Base-by-base conservation (phyloP, 768 basidiomycete species). In the Podaxis rugospora region DNA sequence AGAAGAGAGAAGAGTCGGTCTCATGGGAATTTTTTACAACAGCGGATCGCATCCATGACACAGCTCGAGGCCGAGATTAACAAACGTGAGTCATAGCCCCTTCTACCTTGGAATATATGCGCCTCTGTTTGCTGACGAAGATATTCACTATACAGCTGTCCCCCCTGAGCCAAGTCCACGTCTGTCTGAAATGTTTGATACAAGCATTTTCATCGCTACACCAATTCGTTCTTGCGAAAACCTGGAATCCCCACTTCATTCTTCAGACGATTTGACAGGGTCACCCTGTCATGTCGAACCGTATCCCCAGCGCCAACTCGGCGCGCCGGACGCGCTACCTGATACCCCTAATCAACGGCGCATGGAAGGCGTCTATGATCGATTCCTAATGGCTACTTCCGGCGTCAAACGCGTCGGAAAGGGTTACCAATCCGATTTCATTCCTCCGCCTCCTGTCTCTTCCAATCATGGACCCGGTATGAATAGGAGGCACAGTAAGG, bases 401-500 rank as follows among this genome's bases (percentile, higher is more conserved):
- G 88, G 88, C 27, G 90, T 93, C 42, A 92, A 87, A 68, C 88
- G 90, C 28, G 74, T 89, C 6, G 92, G 92, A 3, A 86, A 84
- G 67, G 91, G 92, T 5, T 92, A 93, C 66, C 89, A 93, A 71
- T 92, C 89, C 1, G 83, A 90, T 55, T 83, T 82, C 63, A 57
- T 73, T 55, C 80, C 76, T 23, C 78, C 83, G 0, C 58, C 66
- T 2, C 67, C 79, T 42, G 71, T 71, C 4, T 76, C 78, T 62
- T 72, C 70, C 40, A 64, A 72, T 14, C 66, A 59, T 14, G 44
- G 55, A n/a, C 42, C 39, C 21, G 37, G 28, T 44, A 63, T 67
- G 56, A 37, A 68, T 35, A 70, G 71, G 63, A 66, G 77, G 61
- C 73, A 78, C 40, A 75, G 74, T 66, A 74, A 74, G 32, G 73